A percentile compares a stretch with the other conserved stretches of the same genome.
phyloP scores from a whole-genome alignment of 768 basidiomycete genomes.

The Cystobasidium onofrii region DNA sequence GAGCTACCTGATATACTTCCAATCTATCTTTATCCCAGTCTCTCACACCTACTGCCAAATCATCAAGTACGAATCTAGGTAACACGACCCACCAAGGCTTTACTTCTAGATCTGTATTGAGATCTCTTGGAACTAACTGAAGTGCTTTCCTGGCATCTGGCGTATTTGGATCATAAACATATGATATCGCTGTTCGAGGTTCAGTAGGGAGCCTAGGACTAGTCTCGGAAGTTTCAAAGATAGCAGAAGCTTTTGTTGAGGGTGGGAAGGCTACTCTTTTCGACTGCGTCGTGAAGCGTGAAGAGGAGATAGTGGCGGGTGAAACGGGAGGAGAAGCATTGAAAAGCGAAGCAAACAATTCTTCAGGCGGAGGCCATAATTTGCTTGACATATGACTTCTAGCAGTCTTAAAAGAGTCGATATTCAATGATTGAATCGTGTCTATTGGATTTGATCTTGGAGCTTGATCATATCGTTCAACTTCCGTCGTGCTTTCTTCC shows the following conservation, averaged over 20 bases:
- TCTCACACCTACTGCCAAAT: neutral
- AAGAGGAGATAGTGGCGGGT: neutral
- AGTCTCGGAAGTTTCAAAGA: neutral
- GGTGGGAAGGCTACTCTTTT: neutral
- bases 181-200: neutral
- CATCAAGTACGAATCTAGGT: constrained; percentile 8
- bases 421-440: neutral
- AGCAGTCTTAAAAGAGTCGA: neutral
- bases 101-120: constrained; percentile 17
- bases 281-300: neutral
- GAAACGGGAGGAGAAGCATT: neutral
- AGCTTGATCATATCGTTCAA: neutral
- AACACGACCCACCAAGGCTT: constrained; percentile 26
- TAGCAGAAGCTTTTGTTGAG: neutral
- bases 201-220: neutral
- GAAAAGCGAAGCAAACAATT: constrained; percentile 5
- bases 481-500: neutral
- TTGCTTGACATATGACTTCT: neutral
- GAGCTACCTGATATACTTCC: neutral
- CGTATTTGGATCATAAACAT: neutral
- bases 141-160: constrained; percentile 1
- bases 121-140: constrained; percentile 6
- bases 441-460: neutral
- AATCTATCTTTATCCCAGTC: constrained; percentile 29
- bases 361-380: constrained; percentile 12